Evolutionary conservation across 768 basidiomycete species (phyloP), one percentile per base, ranked within the genome.

Genomic region (Hortiboletus campestris): DNA sequence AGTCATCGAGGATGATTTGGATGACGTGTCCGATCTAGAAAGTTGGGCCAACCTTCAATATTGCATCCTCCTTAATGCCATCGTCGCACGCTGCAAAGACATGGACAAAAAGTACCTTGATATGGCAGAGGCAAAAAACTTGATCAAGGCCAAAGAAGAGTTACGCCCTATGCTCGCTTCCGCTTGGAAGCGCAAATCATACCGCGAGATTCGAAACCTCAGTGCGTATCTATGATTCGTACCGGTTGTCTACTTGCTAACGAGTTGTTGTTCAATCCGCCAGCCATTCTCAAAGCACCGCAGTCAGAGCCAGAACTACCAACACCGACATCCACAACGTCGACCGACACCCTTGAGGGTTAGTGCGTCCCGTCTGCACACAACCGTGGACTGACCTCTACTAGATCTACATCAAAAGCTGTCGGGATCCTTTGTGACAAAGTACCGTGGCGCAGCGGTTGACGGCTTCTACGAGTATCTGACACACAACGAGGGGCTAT

Each of bases 381-480:
- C n/a, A 19, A 9, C 6, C 35, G 34, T 10, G 5, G 6, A 47
- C 16, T 40, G 46, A 56, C 13, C 1, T 32, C 3, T n/a, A 4
- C 7, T 25, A 58, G 58, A 29, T 40, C 2, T 58, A 36, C 41
- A 16, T n/a, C 6, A 22, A 17, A 41, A 5, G 0, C 12, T 60
- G 12, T 28, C 45, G 8, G 4, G 6, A 10, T 60, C 57, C 1
- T 59, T 59, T 7, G 6, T 10, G 16, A 41, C 28, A 43, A 9
- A 12, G 28, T 60, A 55, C 32, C 11, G 10, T 9, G 54, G 55
- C 2, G 53, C 20, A 22, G 58, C 60, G 8, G 49, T 49, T 8
- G 57, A 64, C 13, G 55, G 65, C 4, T 61, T 67, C 36, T 59
- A 56, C 29, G 57, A 66, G 32, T 66, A 63, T 42, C 40, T 66